A percentile compares a stretch with the other conserved stretches of the same genome.
Conservation (phyloP, 1,139 yeast species). For the Zygoascus hellenicus region DNA sequence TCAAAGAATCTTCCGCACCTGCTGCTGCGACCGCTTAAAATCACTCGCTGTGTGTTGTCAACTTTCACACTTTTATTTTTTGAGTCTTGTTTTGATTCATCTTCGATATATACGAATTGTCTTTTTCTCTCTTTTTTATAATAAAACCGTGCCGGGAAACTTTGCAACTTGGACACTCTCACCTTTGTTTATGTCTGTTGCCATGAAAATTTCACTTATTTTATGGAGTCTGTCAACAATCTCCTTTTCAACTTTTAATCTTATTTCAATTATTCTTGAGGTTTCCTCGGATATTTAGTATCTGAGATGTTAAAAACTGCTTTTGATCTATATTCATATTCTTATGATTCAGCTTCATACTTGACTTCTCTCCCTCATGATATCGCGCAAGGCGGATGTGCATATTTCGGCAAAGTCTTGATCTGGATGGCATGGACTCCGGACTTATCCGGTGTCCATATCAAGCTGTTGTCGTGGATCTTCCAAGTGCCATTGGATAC, state of each 20-base stretch:
- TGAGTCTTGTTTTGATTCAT: neutral
- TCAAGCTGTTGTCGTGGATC: conserved; percentile 1
- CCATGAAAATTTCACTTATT: neutral
- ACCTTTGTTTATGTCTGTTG: neutral
- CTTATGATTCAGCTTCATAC: neutral
- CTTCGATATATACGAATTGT: neutral
- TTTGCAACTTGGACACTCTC: neutral
- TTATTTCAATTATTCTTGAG: neutral
- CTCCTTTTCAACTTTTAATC: neutral
- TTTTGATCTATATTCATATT: too few species aligned
- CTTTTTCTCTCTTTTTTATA: neutral
- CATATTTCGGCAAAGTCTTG: conserved; percentile 23
- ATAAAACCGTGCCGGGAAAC: neutral
- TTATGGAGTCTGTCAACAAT: neutral
- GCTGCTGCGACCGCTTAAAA: conserved; percentile 10
- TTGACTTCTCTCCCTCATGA: conserved; percentile 11
- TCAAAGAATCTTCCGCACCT: conserved; percentile 27
- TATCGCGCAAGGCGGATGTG: conserved; percentile 18
- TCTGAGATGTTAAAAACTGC: neutral
- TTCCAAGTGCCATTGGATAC: conserved; percentile 56
- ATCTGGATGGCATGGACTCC: conserved; percentile 28
- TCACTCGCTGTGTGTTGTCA: neutral
- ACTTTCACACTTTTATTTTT: neutral
- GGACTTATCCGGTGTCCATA: conserved; percentile 34
- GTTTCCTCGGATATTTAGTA: neutral